Evolutionary conservation across 805 yeast genomes (phyloP), one percentile per base, ranked within the genome.

Genomic region (Kazachstania martiniae): DNA sequence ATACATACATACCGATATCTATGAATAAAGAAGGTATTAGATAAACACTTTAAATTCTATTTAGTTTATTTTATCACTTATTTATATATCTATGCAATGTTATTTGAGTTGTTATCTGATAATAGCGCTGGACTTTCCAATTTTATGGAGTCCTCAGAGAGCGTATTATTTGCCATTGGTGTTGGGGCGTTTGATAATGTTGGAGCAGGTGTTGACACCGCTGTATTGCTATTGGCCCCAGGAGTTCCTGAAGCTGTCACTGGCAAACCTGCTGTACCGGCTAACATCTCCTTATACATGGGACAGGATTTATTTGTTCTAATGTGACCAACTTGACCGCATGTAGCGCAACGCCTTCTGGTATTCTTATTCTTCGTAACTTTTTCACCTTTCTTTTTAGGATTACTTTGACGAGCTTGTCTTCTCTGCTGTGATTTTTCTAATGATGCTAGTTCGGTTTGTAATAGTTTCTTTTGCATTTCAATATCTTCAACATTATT

Each of bases 281-380:
- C 27, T 18, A 12, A 6, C 18, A 7, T 18, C 16, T 14, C 12
- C 23, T 71, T 73, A 52, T 82, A 89, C 70, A 86, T 68, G 12
- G 97, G 98, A 61, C 98, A 89, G 2, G 89, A 63, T 41, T 67
- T 68, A 53, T 85, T 86, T 3, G 98, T 89, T 53, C 91, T 71
- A 40, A 89, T 89, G 55, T 89, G 98, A 0, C 97, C 98, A 41
- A 82, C 68, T 9, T 89, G 91, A 15, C 97, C 97, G 66, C 98
- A 89, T 0, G 91, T 79, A 3, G 93, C 87, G 61, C 98, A 89
- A 49, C 84, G 74, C 53, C 98, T 66, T 7, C 80, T 77, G 1
- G 66, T 61, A 30, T 60, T 58, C 34, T 58, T 62, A 2, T 56
- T 51, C 28, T 58, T 57, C 12, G 25, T 23, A 9, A 39, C 39